phyloP scores from a whole-genome alignment of 139 green algal genomes.

The Parachlorella kessleri region DNA sequence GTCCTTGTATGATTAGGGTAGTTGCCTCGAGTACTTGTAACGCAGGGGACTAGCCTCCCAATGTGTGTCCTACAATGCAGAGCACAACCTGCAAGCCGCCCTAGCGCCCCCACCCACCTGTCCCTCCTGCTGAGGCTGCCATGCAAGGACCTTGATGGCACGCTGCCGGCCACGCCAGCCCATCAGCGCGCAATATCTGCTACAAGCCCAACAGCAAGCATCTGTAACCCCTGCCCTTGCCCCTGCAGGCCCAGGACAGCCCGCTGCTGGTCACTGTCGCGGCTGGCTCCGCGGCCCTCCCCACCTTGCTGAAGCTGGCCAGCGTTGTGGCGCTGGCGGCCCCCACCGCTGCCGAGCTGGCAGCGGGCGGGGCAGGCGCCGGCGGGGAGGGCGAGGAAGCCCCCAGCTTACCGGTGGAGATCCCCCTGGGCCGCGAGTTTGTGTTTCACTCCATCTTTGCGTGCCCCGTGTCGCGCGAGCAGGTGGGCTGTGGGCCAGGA shows the following conservation, averaged over 20 bases:
- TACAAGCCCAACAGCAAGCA: too few relatives aligned
- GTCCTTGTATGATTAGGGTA: too few relatives aligned
- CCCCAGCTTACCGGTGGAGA: conserved; percentile 89
- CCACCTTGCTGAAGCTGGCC: conserved; percentile 87
- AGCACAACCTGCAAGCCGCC: too few relatives aligned
- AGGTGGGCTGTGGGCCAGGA: conserved; percentile 2
- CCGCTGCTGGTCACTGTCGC: conserved; percentile 77
- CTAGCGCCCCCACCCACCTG: too few relatives aligned
- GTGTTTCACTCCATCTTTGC: conserved; percentile 93
- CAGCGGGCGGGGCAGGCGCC: not conserved
- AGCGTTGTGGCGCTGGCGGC: conserved; percentile 54
- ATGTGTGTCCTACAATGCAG: too few relatives aligned
- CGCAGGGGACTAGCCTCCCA: too few relatives aligned
- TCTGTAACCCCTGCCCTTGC: not conserved
- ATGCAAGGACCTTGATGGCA: too few relatives aligned
- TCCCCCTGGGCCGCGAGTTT: conserved; percentile 89
- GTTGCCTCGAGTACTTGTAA: too few relatives aligned
- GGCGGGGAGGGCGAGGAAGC: not conserved
- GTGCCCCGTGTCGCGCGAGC: conserved; percentile 88
- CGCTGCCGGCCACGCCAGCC: too few relatives aligned
- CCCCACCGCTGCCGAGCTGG: conserved; percentile 30
- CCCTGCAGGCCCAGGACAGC: conserved; percentile 69
- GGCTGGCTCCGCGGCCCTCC: conserved; percentile 83
- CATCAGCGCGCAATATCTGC: too few relatives aligned
- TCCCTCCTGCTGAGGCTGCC: too few relatives aligned